A percentile compares a stretch with the other conserved stretches of the same genome.
phyloP scores from a whole-genome alignment of 768 basidiomycete genomes.

The Rhizopogon vulgaris region DNA sequence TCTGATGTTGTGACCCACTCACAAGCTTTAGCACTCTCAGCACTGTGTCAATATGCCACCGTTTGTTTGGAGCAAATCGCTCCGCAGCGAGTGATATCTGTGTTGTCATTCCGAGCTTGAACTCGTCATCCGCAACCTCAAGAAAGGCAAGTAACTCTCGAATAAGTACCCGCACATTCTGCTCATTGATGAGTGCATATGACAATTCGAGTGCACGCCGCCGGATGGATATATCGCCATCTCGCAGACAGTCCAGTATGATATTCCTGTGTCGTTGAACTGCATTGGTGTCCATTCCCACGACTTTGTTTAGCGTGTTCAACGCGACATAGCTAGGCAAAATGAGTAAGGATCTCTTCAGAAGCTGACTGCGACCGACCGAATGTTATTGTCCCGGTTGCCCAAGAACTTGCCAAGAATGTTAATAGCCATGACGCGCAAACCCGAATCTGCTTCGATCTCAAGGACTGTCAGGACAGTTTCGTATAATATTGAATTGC shows the following conservation, averaged over 20 bases:
- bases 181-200: slow-evolving; percentile 94
- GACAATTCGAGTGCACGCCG: slow-evolving; percentile 94
- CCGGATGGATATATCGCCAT: slow-evolving; percentile 97
- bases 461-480: slow-evolving; percentile 94
- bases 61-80: slow-evolving; percentile 92
- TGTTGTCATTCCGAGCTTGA: slow-evolving; percentile 96
- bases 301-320: slow-evolving; percentile 97
- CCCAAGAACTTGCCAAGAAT: slow-evolving; percentile 97
- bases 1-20: slow-evolving; percentile 19
- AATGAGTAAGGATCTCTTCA: slow-evolving; percentile 4
- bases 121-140: slow-evolving; percentile 97
- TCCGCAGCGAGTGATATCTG: slow-evolving; percentile 96
- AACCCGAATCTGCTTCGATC: slow-evolving; percentile 92
- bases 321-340: slow-evolving; percentile 84
- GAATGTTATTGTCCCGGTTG: slow-evolving; percentile 97
- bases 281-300: slow-evolving; percentile 95
- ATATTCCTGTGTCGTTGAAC: slow-evolving; percentile 97
- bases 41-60: slow-evolving; percentile 99
- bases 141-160: slow-evolving; percentile 93
- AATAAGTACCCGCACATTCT: slow-evolving; percentile 87
- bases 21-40: slow-evolving; percentile 88
- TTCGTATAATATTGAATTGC: slow-evolving; percentile 96
- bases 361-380: slow-evolving; percentile 43
- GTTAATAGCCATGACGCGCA: slow-evolving; percentile 99
- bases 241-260: slow-evolving; percentile 98